A percentile compares a stretch with the other conserved stretches of the same genome.
These are phyloP conservation scores for Trichosporon sp. DNA, from an alignment of 1,284 basidiomycete genomes.

Conservation along the genomic window DNA sequence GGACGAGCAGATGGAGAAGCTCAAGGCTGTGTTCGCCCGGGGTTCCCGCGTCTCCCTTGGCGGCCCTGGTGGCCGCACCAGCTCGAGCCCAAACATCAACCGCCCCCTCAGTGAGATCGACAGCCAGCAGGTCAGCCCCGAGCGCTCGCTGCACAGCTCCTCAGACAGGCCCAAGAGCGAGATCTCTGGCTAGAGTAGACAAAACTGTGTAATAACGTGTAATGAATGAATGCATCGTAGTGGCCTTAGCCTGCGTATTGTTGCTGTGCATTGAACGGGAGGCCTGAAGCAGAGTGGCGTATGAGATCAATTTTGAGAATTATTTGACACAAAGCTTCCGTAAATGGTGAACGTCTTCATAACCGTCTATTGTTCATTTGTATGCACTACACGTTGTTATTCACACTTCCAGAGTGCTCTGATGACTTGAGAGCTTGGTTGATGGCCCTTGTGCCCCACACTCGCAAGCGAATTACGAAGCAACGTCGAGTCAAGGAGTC, in stretches of 20 bases:
- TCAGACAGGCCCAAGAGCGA: neutral
- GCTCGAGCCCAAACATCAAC: neutral
- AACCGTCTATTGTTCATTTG: no score
- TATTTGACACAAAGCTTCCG: no score
- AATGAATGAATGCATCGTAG: neutral
- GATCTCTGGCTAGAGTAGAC: neutral
- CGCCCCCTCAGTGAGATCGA: conserved; percentile 1
- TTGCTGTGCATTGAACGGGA: neutral
- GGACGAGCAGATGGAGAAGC: conserved; percentile 41
- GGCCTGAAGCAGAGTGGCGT: neutral
- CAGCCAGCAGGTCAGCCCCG: neutral
- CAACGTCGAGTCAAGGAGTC: no score
- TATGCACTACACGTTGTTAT: no score
- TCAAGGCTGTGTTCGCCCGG: conserved; percentile 37
- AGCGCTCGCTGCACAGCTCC: neutral
- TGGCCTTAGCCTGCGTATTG: neutral
- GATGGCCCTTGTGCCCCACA: no score
- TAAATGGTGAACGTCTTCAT: no score
- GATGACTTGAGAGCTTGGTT: no score
- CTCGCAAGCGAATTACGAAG: no score
- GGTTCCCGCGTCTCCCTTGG: neutral
- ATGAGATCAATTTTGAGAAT: neutral
- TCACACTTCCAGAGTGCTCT: no score
- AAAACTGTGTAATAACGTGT: neutral
- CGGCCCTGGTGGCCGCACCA: neutral